Base-by-base conservation (phyloP, 2,329 filamentous ascomycete species). In the Fusarium brevicatenulatum region DNA sequence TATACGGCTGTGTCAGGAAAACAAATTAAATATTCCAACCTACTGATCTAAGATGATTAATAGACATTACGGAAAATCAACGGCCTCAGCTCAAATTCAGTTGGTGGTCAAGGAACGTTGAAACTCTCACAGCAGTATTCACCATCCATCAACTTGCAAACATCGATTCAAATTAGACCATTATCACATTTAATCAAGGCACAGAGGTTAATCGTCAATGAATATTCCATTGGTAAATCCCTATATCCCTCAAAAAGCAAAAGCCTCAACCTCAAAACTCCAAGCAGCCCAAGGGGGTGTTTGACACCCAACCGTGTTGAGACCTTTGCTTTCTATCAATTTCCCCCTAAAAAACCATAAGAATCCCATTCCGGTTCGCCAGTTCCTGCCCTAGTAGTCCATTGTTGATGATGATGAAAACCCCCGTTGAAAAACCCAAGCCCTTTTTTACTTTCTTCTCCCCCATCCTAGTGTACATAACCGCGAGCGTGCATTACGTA, bases 301-400 rank as follows among this genome's bases (percentile, higher is more conserved):
- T 36, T 32, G 66, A 54, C 46, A 72, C 55, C 64, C 55, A 21
- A 55, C 69, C 64, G 59, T 59, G 32, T 60, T 58, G 68, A 72
- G 70, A 66, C 64, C 65, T 72, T 72, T 69, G 70, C 70, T 72
- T 68, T 72, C 69, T 72, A 72, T n/a, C 53, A 59, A 71, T 52
- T 44, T 44, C 58, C 63, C 60, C 30, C 30, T 7, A 36, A 46
- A 62, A 55, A 43, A 64, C 28, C 63, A 47, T 59, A 34, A 44
- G 28, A 39, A 37, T 37, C 44, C 58, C 16, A 58, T 53, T 44
- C 63, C 66, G 36, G 21, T 69, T 69, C 66, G 66, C 66, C 66
- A 52, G 21, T 54, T 34, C 43, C 66, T 16, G 13, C 25, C 25
- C 28, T 9, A n/a, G 36, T 37, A 37, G 8, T 12, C 32, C 42